Evolutionary conservation across 164 flowering plant genomes (phyloP).

Genomic region (Chimonanthus praecox): DNA sequence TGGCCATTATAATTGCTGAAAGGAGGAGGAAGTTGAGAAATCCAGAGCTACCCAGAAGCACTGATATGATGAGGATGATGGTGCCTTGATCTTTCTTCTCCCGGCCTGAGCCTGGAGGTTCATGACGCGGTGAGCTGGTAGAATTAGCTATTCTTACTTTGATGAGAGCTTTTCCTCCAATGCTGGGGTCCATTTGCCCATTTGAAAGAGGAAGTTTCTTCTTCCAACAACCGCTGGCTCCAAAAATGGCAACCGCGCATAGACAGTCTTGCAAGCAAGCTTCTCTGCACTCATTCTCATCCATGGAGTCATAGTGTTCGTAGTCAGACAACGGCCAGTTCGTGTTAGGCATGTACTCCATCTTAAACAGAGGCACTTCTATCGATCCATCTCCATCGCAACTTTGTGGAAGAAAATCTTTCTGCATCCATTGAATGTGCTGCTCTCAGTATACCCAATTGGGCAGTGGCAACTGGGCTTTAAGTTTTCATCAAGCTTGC

Average conservation of each 20-base stretch:
- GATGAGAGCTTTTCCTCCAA: constrained; percentile 14
- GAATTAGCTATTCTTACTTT: constrained; percentile 10
- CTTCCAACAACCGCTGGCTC: constrained; percentile 14
- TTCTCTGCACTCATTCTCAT: constrained; percentile 31
- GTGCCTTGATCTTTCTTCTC: background rate
- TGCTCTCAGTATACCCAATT: constrained; percentile 21
- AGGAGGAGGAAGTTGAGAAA: constrained; percentile 8
- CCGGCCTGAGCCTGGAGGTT: background rate
- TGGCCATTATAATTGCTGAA: background rate
- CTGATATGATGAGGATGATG: background rate
- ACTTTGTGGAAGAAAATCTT: constrained; percentile 20
- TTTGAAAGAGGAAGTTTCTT: constrained; percentile 18
- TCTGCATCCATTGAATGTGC: constrained; percentile 38
- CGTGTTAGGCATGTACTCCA: constrained; percentile 11
- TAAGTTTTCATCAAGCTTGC: constrained; percentile 15
- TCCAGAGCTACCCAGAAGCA: constrained; percentile 9
- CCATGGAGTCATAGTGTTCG: constrained; percentile 2
- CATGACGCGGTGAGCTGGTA: background rate
- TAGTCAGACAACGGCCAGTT: constrained; percentile 46
- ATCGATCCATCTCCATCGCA: constrained; percentile 17
- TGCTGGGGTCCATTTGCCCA: constrained; percentile 5
- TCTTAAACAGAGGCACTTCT: background rate
- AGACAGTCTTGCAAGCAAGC: constrained; percentile 48
- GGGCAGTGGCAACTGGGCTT: constrained; percentile 37
- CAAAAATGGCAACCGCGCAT: constrained; percentile 40